A percentile compares a stretch with the other conserved stretches of the same genome.
Conservation (phyloP, 306 rosid genomes). For the Parietaria judaica region DNA sequence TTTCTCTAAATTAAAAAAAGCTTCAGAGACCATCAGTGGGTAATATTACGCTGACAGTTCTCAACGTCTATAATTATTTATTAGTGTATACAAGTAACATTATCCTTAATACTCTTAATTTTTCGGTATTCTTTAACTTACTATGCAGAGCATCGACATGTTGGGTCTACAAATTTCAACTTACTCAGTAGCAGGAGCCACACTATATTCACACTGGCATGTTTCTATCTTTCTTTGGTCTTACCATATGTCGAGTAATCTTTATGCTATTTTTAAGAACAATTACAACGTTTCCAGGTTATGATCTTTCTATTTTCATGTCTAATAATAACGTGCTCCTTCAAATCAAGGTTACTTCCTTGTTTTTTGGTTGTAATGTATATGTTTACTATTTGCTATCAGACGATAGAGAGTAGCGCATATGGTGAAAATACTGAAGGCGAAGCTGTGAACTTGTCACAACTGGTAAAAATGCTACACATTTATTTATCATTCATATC, state of each 20-base stretch:
- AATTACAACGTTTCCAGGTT: not conserved
- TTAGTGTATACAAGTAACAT: too few relatives aligned
- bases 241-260: not conserved
- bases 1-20: too few relatives aligned
- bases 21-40: too few relatives aligned
- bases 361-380: not conserved
- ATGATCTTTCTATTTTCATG: not conserved
- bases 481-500: constrained; percentile 10
- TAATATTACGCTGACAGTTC: too few relatives aligned
- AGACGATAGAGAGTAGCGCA: constrained; percentile 94
- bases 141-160: constrained; percentile 87
- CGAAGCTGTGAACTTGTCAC: constrained; percentile 88
- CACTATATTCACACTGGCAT: constrained; percentile 89
- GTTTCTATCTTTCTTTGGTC: constrained; percentile 9
- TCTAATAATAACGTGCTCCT: not conserved
- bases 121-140: constrained; percentile 4
- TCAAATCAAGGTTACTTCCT: not conserved
- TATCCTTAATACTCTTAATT: not conserved
- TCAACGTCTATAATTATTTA: not conserved
- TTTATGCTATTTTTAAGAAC: constrained; percentile 5
- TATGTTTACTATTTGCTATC: constrained; percentile 28
- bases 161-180: constrained; percentile 95
- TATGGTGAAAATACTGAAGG: constrained; percentile 86
- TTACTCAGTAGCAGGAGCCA: constrained; percentile 98
- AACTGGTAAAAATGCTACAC: constrained; percentile 52